phyloP scores from a whole-genome alignment of 116 monocot genomes.

The Posidonia oceanica region DNA sequence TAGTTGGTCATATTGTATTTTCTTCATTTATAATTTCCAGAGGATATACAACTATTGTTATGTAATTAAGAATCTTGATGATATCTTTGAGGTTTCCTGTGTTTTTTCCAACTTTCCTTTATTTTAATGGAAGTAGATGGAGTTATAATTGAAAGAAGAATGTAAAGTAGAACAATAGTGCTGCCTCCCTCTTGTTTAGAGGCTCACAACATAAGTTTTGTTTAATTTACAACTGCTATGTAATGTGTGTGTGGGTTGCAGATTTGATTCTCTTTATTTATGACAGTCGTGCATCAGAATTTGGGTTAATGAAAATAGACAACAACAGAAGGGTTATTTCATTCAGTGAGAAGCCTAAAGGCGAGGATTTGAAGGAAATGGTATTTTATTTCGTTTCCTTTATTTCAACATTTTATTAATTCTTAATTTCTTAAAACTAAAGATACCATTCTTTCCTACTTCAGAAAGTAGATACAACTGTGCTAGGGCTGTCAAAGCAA shows the following conservation, averaged over 20 bases:
- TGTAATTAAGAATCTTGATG: no score
- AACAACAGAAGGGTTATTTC: slow-evolving; percentile 58
- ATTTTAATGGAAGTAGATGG: no score
- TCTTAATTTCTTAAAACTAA: slow-evolving; percentile 1
- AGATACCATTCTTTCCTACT: neutral
- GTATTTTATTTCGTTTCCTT: slow-evolving; percentile 16
- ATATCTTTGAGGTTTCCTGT: no score
- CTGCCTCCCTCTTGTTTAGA: no score
- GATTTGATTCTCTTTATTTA: neutral
- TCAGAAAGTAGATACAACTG: slow-evolving; percentile 80
- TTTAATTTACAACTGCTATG: no score
- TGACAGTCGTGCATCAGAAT: slow-evolving; percentile 78
- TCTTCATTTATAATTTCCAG: no score
- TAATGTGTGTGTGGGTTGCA: neutral
- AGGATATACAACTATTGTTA: no score
- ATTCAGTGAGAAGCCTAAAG: slow-evolving; percentile 88
- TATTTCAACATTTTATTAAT: neutral
- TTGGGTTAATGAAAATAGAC: slow-evolving; percentile 86
- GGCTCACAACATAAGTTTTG: no score
- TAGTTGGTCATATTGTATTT: no score
- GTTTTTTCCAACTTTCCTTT: no score
- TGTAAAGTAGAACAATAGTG: no score
- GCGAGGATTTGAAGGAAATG: slow-evolving; percentile 63
- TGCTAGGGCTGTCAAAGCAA: slow-evolving; percentile 68
- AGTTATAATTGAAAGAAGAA: no score